These are phyloP conservation scores for Furcasterigmium sp. DNA, from an alignment of 2,329 filamentous ascomycete genomes.

Conservation along the genomic window DNA sequence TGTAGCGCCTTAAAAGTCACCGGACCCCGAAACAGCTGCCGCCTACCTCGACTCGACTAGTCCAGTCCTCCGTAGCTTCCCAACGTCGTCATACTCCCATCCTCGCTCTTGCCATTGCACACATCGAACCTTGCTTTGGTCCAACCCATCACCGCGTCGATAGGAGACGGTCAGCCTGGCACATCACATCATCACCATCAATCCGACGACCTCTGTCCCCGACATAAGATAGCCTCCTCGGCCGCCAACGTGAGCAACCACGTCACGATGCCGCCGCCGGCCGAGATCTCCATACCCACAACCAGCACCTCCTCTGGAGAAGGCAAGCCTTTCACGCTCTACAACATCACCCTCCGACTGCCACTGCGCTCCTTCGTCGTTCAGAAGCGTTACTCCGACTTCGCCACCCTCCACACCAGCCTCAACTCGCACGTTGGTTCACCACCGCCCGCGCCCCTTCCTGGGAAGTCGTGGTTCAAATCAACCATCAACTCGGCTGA, in stretches of 20 bases:
- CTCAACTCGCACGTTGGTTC: constrained; percentile 55
- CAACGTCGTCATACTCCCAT: too few relatives aligned
- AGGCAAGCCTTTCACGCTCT: constrained; percentile 67
- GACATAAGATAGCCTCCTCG: too few relatives aligned
- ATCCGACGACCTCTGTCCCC: too few relatives aligned
- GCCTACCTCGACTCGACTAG: too few relatives aligned
- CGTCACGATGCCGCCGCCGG: constrained; percentile 52
- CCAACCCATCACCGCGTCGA: too few relatives aligned
- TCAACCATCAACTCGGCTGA: constrained; percentile 65
- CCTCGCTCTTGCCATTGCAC: too few relatives aligned
- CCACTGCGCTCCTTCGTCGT: constrained; percentile 71
- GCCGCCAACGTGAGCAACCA: not conserved
- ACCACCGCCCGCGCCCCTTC: constrained; percentile 62
- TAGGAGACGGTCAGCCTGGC: too few relatives aligned
- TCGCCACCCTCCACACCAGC: constrained; percentile 58
- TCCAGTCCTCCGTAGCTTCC: too few relatives aligned
- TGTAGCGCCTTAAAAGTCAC: too few relatives aligned
- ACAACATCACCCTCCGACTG: constrained; percentile 72
- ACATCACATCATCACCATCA: too few relatives aligned
- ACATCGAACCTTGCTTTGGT: too few relatives aligned
- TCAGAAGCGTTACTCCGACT: constrained; percentile 80
- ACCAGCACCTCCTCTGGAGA: constrained; percentile 50
- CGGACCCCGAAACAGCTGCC: too few relatives aligned
- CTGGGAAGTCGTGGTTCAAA: constrained; percentile 72
- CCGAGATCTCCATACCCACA: constrained; percentile 64